Conservation (phyloP, 73 alveolate genomes). For the Loxodes magnus region DNA sequence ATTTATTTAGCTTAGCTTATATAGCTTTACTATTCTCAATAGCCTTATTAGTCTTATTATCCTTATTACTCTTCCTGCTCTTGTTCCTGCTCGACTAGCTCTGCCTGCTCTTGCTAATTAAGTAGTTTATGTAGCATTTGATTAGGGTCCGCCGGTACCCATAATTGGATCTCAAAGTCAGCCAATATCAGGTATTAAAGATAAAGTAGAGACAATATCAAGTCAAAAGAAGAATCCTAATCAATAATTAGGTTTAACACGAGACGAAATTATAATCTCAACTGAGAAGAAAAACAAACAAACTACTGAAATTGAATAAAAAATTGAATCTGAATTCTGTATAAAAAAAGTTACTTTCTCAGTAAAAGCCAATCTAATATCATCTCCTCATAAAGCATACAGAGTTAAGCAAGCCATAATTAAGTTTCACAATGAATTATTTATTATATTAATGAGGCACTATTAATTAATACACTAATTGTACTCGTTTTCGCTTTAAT, state of each 20-base stretch:
- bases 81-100: conserved; percentile 65
- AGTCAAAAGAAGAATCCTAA: conserved; percentile 55
- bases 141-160: conserved; percentile 22
- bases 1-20: conserved; percentile 29
- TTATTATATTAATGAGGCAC: no score
- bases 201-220: conserved; percentile 52
- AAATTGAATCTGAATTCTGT: conserved; percentile 44
- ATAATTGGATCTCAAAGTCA: conserved; percentile 49
- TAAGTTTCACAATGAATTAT: no score
- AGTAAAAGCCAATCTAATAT: conserved; percentile 47
- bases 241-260: conserved; percentile 1
- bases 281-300: conserved; percentile 13
- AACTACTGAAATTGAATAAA: background rate
- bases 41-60: conserved; percentile 45
- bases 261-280: conserved; percentile 8
- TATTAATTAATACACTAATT: no score
- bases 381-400: conserved; percentile 78
- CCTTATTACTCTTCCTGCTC: conserved; percentile 42
- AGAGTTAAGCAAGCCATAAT: conserved; percentile 60
- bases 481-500: no score
- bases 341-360: no score
- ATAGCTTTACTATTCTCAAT: conserved; percentile 37
- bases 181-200: conserved; percentile 58
- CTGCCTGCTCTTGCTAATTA: conserved; percentile 52
- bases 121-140: conserved; percentile 50